These are phyloP conservation scores for Boletus tylopilopsis DNA, from an alignment of 768 basidiomycete species.

Conservation along the genomic window DNA sequence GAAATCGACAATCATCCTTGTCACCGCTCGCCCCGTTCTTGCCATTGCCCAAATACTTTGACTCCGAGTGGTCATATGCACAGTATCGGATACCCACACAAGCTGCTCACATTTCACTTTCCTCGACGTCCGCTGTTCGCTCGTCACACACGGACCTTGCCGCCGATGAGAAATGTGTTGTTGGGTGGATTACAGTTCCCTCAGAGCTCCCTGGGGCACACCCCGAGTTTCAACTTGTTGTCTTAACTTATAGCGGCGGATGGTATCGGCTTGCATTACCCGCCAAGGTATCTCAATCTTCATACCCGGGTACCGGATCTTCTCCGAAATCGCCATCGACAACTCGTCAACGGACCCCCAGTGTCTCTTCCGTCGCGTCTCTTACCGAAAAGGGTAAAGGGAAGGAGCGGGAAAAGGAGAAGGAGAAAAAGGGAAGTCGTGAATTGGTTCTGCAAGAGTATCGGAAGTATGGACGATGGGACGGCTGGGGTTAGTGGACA, in stretches of 20 bases:
- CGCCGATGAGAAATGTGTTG: slow-evolving; percentile 82
- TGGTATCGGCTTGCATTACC: slow-evolving; percentile 85
- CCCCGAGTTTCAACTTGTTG: slow-evolving; percentile 72
- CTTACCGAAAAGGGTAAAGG: slow-evolving; percentile 52
- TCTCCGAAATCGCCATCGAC: slow-evolving; percentile 41
- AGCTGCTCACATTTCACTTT: slow-evolving; percentile 76
- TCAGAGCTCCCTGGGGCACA: slow-evolving; percentile 32
- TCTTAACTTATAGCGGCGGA: slow-evolving; percentile 84
- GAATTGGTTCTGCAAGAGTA: slow-evolving; percentile 74
- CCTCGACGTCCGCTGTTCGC: slow-evolving; percentile 55
- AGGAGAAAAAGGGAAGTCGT: slow-evolving; percentile 52
- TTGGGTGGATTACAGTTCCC: slow-evolving; percentile 74
- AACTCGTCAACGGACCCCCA: slow-evolving; percentile 48
- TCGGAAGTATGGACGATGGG: slow-evolving; percentile 81
- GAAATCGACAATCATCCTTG: slow-evolving; percentile 82
- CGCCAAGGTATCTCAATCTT: slow-evolving; percentile 19
- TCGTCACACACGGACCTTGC: slow-evolving; percentile 56
- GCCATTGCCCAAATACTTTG: slow-evolving; percentile 85
- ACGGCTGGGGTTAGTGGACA: slow-evolving; percentile 66
- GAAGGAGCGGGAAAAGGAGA: slow-evolving; percentile 54
- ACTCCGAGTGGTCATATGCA: slow-evolving; percentile 96
- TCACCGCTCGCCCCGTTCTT: slow-evolving; percentile 77
- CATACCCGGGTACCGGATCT: slow-evolving; percentile 31
- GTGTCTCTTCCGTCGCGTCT: slow-evolving; percentile 47
- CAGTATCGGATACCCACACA: slow-evolving; percentile 87